Evolutionary conservation across 1,284 basidiomycete species (phyloP).

Genomic region (Trametes versicolor): DNA sequence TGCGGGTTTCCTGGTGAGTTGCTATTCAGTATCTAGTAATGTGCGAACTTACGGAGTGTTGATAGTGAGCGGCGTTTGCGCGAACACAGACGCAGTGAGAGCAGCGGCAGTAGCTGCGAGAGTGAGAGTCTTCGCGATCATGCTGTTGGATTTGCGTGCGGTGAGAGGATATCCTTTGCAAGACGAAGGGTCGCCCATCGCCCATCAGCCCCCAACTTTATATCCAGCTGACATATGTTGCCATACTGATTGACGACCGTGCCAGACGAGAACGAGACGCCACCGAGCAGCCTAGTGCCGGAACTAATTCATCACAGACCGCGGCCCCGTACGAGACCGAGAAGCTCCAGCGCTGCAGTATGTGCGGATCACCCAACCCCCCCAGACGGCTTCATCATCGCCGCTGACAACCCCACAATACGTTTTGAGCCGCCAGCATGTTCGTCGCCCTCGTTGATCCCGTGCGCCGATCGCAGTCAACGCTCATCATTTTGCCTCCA

Average conservation of each 20-base stretch:
- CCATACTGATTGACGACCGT: neutral
- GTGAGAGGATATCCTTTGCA: neutral
- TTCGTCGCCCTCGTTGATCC: neutral
- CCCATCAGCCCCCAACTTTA: neutral
- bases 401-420: neutral
- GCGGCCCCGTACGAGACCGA: neutral
- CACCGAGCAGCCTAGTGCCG: neutral
- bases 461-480: slow-evolving; percentile 3
- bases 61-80: slow-evolving; percentile 2
- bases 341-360: no score
- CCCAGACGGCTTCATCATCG: neutral
- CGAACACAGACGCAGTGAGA: neutral
- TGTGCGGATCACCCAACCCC: neutral
- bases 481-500: neutral
- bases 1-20: neutral
- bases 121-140: neutral
- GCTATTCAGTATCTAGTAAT: neutral
- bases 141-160: neutral
- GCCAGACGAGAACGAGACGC: neutral
- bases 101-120: neutral
- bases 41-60: slow-evolving; percentile 2
- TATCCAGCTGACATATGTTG: neutral
- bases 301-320: neutral
- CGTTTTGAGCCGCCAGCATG: neutral
- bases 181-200: neutral